Conservation (phyloP, 768 basidiomycete species). For the Lactifluus volemus region DNA sequence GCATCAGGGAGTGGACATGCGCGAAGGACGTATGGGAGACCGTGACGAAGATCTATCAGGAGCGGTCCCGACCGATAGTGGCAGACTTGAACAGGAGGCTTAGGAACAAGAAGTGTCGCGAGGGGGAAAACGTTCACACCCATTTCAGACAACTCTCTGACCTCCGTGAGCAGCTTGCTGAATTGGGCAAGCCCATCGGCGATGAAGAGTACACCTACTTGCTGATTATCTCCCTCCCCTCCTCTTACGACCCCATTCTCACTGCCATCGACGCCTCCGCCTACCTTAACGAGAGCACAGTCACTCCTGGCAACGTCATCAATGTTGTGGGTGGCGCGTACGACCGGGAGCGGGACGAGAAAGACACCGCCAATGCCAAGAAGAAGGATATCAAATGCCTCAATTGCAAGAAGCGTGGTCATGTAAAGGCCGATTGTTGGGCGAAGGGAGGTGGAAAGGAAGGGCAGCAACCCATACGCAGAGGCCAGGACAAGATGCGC, state of each 20-base stretch:
- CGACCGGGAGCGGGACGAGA: no score
- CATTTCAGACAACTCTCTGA: constrained; percentile 15
- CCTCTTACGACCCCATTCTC: constrained; percentile 1
- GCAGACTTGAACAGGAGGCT: neutral
- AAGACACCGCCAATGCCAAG: no score
- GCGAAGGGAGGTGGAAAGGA: no score
- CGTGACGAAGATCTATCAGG: neutral
- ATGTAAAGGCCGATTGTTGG: no score
- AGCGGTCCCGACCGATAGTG: neutral
- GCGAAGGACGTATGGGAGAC: neutral
- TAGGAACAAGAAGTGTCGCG: neutral
- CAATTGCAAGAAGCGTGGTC: neutral
- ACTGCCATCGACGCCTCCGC: no score
- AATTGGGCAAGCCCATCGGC: constrained; percentile 8
- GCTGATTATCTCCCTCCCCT: constrained; percentile 15
- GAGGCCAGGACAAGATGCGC: no score
- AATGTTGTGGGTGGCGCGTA: no score
- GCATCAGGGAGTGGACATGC: neutral
- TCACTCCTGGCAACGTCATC: no score
- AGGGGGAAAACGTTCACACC: neutral
- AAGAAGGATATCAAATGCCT: no score
- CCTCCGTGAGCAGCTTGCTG: constrained; percentile 12
- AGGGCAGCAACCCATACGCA: no score
- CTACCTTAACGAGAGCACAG: no score
- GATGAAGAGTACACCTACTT: constrained; percentile 9